Evolutionary conservation across 1,284 basidiomycete species (phyloP).

Genomic region (Trametes versicolor): DNA sequence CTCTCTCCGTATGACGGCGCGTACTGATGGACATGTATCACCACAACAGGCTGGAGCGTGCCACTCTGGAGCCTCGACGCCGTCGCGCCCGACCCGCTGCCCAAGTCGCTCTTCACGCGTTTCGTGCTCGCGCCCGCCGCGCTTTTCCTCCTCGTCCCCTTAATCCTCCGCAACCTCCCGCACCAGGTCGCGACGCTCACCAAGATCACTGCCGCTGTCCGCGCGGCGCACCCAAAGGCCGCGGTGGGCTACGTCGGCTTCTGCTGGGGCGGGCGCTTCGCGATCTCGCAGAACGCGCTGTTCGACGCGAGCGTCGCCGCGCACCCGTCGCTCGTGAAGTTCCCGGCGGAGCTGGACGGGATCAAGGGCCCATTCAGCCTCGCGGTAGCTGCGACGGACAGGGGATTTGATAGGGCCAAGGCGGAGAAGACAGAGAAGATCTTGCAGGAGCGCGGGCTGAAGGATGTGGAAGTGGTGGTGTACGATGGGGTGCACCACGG

Average conservation of each 20-base stretch:
- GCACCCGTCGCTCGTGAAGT: slow-evolving; percentile 38
- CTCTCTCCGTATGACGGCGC: neutral
- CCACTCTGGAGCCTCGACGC: slow-evolving; percentile 36
- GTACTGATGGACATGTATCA: neutral
- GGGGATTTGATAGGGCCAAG: slow-evolving; percentile 18
- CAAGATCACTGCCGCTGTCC: slow-evolving; percentile 25
- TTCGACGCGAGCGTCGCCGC: slow-evolving; percentile 39
- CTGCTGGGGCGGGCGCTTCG: slow-evolving; percentile 42
- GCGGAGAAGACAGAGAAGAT: slow-evolving; percentile 35
- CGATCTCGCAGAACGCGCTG: slow-evolving; percentile 36
- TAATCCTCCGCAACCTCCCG: slow-evolving; percentile 35
- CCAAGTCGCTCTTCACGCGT: slow-evolving; percentile 30
- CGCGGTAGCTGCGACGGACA: slow-evolving; percentile 31
- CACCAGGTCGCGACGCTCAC: slow-evolving; percentile 32
- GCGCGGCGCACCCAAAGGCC: slow-evolving; percentile 26
- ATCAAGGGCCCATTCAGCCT: slow-evolving; percentile 37
- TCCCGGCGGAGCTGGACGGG: slow-evolving; percentile 35
- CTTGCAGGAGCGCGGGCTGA: slow-evolving; percentile 30
- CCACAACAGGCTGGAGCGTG: slow-evolving; percentile 29
- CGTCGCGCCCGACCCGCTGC: slow-evolving; percentile 20
- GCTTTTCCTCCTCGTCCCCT: slow-evolving; percentile 34
- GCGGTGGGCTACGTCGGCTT: slow-evolving; percentile 39
- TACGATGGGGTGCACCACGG: slow-evolving; percentile 39
- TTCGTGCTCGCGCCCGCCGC: slow-evolving; percentile 29
- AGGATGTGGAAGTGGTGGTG: slow-evolving; percentile 36